Base-by-base conservation (phyloP, 257 asterid genomes). In the Sherardia arvensis region DNA sequence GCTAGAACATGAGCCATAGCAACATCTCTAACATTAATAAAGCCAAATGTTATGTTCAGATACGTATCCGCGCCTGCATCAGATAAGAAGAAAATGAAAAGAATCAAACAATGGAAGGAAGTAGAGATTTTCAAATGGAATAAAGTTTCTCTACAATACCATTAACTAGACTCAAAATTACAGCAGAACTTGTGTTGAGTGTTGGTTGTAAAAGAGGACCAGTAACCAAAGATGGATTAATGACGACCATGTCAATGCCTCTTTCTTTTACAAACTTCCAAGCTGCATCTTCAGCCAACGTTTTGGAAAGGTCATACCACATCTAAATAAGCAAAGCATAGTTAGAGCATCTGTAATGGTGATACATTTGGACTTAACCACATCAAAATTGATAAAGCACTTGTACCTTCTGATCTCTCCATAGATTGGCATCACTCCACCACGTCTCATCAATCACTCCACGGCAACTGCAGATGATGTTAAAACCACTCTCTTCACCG, bases 271-370 rank as follows among this genome's bases (percentile, higher is more conserved):
- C 87, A 73, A 83, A 87, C 75, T 85, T 80, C 91, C 94, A 87
- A 1, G 88, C 94, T 73, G 94, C 94, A 28, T 85, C 91, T 79
- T 87, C 94, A 1, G 94, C 94, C 78, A 87, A 70, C 43, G 91
- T 85, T 69, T 87, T 87, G 26, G 95, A 87, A 56, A 87, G 95
- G 34, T 78, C 78, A 59, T 87, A 87, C 95, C 95, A 87, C 61
- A 70, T 70, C 96, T 87, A 76, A 20, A 62, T 12, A 51, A 21
- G 10, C 18, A 59, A 17, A 34, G 43, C 8, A 34, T n/a, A n/a
- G n/a, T n/a, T n/a, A n/a, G n/a, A n/a, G n/a, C 20, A 49, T 36
- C 38, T 14, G 22, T 23, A 12, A 8, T 33, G 10, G 12, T 8
- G n/a, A n/a, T 33, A 33, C 2, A 33, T 33, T 33, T 36, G 17